Conservation (phyloP, 1,284 basidiomycete species). For the Cutaneotrichosporon dermatis region DNA sequence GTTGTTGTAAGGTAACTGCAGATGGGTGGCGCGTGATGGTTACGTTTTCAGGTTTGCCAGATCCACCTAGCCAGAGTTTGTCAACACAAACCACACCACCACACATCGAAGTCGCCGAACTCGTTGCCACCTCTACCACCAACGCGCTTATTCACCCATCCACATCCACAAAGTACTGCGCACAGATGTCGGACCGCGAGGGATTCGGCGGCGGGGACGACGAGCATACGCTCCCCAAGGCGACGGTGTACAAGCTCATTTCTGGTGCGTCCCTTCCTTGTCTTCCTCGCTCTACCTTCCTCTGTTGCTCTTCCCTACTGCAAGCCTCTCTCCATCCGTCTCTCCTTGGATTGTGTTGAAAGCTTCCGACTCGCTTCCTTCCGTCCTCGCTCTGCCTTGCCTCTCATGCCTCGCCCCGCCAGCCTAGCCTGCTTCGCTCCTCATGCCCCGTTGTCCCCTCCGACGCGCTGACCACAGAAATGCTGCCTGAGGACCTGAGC, state of each 20-base stretch:
- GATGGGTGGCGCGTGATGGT: background rate
- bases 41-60: background rate
- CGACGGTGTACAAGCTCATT: slow-evolving; percentile 96
- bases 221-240: slow-evolving; percentile 91
- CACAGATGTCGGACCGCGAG: slow-evolving; percentile 42
- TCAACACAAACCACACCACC: background rate
- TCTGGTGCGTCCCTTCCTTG: slow-evolving; percentile 57
- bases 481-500: slow-evolving; percentile 80
- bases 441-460: no score
- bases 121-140: no score
- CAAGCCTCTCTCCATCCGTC: no score
- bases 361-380: no score
- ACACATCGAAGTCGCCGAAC: background rate
- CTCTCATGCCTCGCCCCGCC: no score
- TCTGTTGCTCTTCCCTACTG: no score
- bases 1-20: background rate
- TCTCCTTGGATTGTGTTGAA: no score
- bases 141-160: background rate
- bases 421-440: no score
- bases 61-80: background rate
- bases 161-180: background rate
- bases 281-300: background rate
- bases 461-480: slow-evolving; percentile 56
- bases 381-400: no score
- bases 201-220: slow-evolving; percentile 61